Evolutionary conservation across 495 filamentous ascomycete genomes (phyloP), one percentile per base, ranked within the genome.

Genomic region (Talaromyces borbonicus): DNA sequence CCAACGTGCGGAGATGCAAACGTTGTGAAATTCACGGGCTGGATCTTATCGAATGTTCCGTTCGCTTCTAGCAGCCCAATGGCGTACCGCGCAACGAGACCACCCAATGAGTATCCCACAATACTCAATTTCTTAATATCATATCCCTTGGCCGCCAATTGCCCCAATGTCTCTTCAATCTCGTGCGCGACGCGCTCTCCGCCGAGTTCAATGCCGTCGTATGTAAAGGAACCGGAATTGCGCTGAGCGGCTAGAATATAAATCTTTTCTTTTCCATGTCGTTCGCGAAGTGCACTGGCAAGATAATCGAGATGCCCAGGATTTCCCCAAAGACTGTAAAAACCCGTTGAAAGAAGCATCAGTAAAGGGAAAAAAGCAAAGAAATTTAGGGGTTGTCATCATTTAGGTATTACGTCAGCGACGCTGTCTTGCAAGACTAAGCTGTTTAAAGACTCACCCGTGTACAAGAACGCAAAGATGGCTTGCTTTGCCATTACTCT

Each of bases 381-480:
- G n/a, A n/a, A n/a, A n/a, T n/a, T n/a, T n/a, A n/a, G n/a, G n/a
- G n/a, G n/a, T 11, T 19, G 26, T 36, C 15, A 20, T 38, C 35
- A 2, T n/a, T n/a, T n/a, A n/a, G n/a, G n/a, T 20, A 22, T 38
- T 20, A 29, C 16, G 25, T 30, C 23, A 50, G 14, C 32, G 42
- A 39, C 52, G 30, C 5, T 35, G 4, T 35, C 16, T 35, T 9
- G 19, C 14, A 24, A 0, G 8, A 12, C 6, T 5, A 23, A 9
- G 7, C 4, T 8, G 9, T 5, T 15, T n/a, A n/a, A 29, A 30
- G 31, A 54, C 76, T 57, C 75, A 92, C 89, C 90, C 90, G 65
- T 96, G 90, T 26, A 95, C 80, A n/a, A 97, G 70, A n/a, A 97
- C 87, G 60, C 83, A 87, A 32, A 97, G 79, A 63, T 96, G 90